Evolutionary conservation across 148 eudicot genomes (phyloP).

Genomic region (Hydrangea macrophylla): DNA sequence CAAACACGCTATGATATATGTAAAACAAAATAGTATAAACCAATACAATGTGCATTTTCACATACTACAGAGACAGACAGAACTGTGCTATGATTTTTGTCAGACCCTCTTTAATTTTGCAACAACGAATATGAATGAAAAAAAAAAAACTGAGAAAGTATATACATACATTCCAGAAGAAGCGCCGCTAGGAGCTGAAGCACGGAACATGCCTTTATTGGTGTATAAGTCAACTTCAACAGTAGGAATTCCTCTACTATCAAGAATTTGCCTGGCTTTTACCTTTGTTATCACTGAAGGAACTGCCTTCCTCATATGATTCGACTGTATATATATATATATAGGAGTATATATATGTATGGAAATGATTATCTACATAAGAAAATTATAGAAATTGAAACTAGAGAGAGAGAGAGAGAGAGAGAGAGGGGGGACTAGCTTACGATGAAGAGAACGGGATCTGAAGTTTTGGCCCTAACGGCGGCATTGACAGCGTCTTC

Average conservation of each 20-base stretch:
- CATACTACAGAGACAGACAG: too few species aligned
- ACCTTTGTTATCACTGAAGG: constrained; percentile 88
- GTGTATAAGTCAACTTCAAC: constrained; percentile 90
- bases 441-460: constrained; percentile 96
- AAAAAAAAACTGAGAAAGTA: constrained; percentile 3
- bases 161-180: constrained; percentile 68
- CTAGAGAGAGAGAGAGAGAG: background rate
- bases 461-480: constrained; percentile 85
- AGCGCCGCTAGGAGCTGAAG: constrained; percentile 81
- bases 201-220: constrained; percentile 88
- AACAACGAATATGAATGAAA: background rate
- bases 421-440: constrained; percentile 3
- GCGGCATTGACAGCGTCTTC: constrained; percentile 99
- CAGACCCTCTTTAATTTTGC: background rate
- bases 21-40: too few species aligned
- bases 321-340: constrained; percentile 42
- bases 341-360: background rate
- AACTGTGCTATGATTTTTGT: background rate
- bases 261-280: constrained; percentile 88
- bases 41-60: too few species aligned
- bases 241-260: constrained; percentile 95
- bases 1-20: too few species aligned
- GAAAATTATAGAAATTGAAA: background rate
- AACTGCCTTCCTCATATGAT: constrained; percentile 94
- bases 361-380: background rate